phyloP scores from a whole-genome alignment of 352 stramenopile species.

The Globisporangium acanthophoron region DNA sequence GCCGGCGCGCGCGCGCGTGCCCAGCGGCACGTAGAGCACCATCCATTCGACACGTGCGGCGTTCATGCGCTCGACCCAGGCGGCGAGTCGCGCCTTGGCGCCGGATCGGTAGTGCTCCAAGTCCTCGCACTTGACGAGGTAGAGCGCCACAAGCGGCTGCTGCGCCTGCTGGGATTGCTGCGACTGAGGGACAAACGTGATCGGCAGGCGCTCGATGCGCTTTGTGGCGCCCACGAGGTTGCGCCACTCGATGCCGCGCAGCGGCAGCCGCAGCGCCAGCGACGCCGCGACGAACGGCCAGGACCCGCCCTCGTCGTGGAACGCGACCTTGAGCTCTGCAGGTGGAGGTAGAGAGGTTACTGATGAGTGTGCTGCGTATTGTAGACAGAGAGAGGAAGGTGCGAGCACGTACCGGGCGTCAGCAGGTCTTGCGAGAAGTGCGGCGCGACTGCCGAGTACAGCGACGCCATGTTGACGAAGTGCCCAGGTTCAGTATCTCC shows the following conservation, averaged over 20 bases:
- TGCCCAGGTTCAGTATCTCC: too few species aligned
- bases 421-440: slow-evolving; percentile 67
- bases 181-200: slow-evolving; percentile 36
- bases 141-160: slow-evolving; percentile 54
- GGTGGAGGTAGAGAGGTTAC: not conserved
- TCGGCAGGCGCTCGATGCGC: slow-evolving; percentile 24
- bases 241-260: slow-evolving; percentile 76
- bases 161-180: slow-evolving; percentile 1
- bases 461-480: slow-evolving; percentile 33
- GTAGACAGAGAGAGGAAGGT: not conserved
- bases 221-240: slow-evolving; percentile 64
- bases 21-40: slow-evolving; percentile 81
- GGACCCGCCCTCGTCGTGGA: slow-evolving; percentile 66
- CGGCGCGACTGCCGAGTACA: slow-evolving; percentile 64
- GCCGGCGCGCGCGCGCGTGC: slow-evolving; percentile 45
- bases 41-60: slow-evolving; percentile 65
- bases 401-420: slow-evolving; percentile 27
- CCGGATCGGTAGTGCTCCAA: slow-evolving; percentile 57
- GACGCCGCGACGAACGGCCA: slow-evolving; percentile 76
- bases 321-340: slow-evolving; percentile 56
- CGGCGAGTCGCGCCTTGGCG: slow-evolving; percentile 38
- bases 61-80: slow-evolving; percentile 76
- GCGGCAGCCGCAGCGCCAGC: slow-evolving; percentile 51
- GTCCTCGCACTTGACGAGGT: slow-evolving; percentile 84
- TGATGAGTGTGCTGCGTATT: not conserved